These are phyloP conservation scores for Diversispora epigaea DNA, from an alignment of 192 early-diverging fungal genomes.

Conservation along the genomic window DNA sequence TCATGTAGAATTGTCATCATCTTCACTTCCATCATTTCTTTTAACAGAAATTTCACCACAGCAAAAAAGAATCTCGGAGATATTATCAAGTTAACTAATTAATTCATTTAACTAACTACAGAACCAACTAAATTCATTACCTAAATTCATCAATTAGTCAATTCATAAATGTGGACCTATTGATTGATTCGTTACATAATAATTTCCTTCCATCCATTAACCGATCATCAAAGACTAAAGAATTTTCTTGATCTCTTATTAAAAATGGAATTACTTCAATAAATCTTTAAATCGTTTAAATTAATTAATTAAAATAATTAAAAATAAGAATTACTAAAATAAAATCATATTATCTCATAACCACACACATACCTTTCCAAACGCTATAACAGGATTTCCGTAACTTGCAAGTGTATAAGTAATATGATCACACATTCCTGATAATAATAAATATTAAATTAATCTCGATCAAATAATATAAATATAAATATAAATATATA, in stretches of 20 bases:
- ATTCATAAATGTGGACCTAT: constrained; percentile 37
- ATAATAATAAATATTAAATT: background rate
- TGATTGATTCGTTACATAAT: constrained; percentile 61
- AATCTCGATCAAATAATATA: background rate
- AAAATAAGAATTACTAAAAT: background rate
- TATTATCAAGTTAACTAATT: too few species aligned
- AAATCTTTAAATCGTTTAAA: constrained; percentile 53
- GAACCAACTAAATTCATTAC: too few species aligned
- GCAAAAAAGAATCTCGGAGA: too few species aligned
- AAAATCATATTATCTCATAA: too few species aligned
- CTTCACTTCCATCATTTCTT: too few species aligned
- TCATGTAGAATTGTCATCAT: too few species aligned
- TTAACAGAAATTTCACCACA: too few species aligned
- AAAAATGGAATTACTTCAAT: constrained; percentile 91
- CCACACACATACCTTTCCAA: constrained; percentile 8
- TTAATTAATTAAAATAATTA: background rate
- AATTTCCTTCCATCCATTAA: constrained; percentile 51
- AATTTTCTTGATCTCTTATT: constrained; percentile 93
- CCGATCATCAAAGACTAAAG: constrained; percentile 63
- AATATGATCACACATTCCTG: constrained; percentile 88
- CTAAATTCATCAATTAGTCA: too few species aligned
- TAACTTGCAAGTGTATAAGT: constrained; percentile 75
- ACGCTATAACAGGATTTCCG: constrained; percentile 75
- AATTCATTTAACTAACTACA: too few species aligned
- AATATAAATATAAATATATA: background rate